phyloP scores from a whole-genome alignment of 192 early-diverging fungal species.

The Entomortierella chlamydospora region DNA sequence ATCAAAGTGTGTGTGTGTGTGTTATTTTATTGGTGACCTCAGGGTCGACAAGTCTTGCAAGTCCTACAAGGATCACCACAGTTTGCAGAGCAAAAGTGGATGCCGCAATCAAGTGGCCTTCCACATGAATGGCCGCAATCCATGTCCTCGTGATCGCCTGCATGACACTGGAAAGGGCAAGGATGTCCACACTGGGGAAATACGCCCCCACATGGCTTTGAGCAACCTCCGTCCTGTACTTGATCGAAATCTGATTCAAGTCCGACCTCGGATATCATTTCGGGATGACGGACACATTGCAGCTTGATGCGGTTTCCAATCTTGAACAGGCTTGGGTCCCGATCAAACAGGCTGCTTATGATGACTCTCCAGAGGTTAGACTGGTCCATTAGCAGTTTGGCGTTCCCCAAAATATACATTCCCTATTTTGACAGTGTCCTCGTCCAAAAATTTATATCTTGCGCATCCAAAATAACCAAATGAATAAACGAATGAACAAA shows the following conservation, averaged over 20 bases:
- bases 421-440: conserved; percentile 37
- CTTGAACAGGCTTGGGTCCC: conserved; percentile 17
- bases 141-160: conserved; percentile 20
- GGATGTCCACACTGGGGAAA: conserved; percentile 52
- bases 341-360: conserved; percentile 38
- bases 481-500: not conserved
- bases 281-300: conserved; percentile 55
- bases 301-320: conserved; percentile 57
- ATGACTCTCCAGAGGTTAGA: conserved; percentile 63
- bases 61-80: conserved; percentile 30
- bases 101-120: conserved; percentile 19
- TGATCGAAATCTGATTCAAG: conserved; percentile 59
- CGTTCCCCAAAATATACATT: conserved; percentile 69
- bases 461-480: not conserved
- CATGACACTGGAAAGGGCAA: conserved; percentile 39
- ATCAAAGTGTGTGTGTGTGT: no score
- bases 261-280: conserved; percentile 40
- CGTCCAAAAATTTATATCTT: not conserved
- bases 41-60: conserved; percentile 7
- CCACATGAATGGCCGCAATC: conserved; percentile 29
- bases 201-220: conserved; percentile 41
- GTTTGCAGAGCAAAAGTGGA: conserved; percentile 17
- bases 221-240: conserved; percentile 61
- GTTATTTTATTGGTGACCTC: no score
- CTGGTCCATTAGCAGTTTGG: conserved; percentile 51